A percentile compares a stretch with the other conserved stretches of the same genome.
Evolutionary conservation across 2,329 filamentous ascomycete species (phyloP).

Genomic region (Xenoacremonium recifei): DNA sequence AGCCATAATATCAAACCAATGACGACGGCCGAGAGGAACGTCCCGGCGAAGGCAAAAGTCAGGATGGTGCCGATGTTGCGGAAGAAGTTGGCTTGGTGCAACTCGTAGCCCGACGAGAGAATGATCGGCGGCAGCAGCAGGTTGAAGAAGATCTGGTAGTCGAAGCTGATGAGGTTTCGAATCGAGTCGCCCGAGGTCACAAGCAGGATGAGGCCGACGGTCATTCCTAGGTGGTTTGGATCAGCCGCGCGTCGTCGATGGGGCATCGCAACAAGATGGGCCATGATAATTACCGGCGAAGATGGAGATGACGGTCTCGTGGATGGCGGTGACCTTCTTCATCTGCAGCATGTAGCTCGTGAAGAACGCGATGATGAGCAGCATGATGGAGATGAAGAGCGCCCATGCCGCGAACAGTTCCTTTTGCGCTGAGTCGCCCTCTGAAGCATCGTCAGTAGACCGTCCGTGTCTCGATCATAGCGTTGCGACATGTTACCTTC

Average conservation of each 20-base stretch:
- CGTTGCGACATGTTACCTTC: constrained; percentile 30
- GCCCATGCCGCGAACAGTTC: constrained; percentile 97
- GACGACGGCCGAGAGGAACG: constrained; percentile 95
- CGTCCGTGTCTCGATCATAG: constrained; percentile 1
- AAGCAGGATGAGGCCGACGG: constrained; percentile 84
- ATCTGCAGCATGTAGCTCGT: constrained; percentile 96
- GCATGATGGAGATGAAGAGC: constrained; percentile 91
- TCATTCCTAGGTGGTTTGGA: constrained; percentile 70
- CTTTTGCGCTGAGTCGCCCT: constrained; percentile 81
- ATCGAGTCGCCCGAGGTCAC: constrained; percentile 80
- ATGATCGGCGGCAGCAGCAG: constrained; percentile 98
- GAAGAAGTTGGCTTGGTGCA: constrained; percentile 99
- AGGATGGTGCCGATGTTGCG: constrained; percentile 96
- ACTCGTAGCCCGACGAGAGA: constrained; percentile 91
- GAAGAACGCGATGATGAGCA: constrained; percentile 92
- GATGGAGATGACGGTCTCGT: constrained; percentile 97
- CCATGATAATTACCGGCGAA: constrained; percentile 77
- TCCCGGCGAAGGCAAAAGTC: constrained; percentile 96
- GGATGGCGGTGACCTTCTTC: constrained; percentile 94
- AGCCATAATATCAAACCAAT: constrained; percentile 85
- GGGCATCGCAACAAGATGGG: background rate
- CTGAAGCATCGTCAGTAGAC: constrained; percentile 36
- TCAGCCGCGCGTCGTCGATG: constrained; percentile 21
- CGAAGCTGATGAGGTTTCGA: constrained; percentile 88
- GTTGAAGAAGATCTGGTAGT: constrained; percentile 99